Percentiles rank a stretch among this genome's conserved stretches.
These are phyloP conservation scores for Sugiyamaella chiloensis DNA, from an alignment of 805 yeast species.

Conservation along the genomic window DNA sequence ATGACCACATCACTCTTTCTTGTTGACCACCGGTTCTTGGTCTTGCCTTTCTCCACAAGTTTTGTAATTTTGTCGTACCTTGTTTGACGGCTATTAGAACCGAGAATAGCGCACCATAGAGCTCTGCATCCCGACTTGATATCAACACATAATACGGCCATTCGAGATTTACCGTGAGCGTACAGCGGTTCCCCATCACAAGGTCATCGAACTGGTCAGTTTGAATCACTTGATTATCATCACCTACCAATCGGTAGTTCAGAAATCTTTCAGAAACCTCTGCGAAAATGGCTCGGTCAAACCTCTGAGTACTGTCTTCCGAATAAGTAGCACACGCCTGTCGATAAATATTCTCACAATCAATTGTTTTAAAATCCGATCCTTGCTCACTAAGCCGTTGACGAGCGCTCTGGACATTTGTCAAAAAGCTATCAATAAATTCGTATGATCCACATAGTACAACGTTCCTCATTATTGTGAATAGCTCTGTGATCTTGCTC, in stretches of 20 bases:
- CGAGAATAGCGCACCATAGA: constrained; percentile 14
- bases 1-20: constrained; percentile 1
- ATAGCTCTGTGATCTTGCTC: constrained; percentile 7
- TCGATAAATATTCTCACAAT: neutral
- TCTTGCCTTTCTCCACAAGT: constrained; percentile 11
- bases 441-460: constrained; percentile 21
- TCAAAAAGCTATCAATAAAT: constrained; percentile 12
- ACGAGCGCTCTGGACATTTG: neutral
- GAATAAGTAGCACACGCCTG: constrained; percentile 10
- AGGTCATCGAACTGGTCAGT: constrained; percentile 23
- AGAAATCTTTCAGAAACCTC: constrained; percentile 1
- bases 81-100: constrained; percentile 14
- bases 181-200: constrained; percentile 14
- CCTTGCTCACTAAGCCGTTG: neutral
- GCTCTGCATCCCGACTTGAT: constrained; percentile 4
- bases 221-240: neutral
- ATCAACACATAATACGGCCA: constrained; percentile 26
- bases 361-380: neutral
- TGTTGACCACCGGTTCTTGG: neutral
- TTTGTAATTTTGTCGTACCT: constrained; percentile 5
- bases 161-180: constrained; percentile 16
- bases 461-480: constrained; percentile 18
- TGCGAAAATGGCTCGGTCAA: constrained; percentile 7
- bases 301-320: constrained; percentile 12
- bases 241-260: neutral